phyloP scores from a whole-genome alignment of 2,329 filamentous ascomycete genomes.

The Geosmithia flava region DNA sequence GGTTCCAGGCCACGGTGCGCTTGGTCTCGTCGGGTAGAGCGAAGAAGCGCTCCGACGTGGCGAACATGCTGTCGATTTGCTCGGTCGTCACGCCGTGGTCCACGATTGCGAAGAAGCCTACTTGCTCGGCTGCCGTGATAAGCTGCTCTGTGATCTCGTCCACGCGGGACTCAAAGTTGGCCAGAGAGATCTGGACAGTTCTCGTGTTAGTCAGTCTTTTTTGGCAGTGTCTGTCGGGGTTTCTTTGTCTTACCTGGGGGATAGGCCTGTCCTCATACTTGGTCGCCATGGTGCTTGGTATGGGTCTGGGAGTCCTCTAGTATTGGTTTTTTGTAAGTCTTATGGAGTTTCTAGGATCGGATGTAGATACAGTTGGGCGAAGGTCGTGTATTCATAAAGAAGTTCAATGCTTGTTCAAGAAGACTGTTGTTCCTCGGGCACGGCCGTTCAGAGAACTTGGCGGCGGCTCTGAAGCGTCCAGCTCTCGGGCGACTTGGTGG shows the following conservation, averaged over 20 bases:
- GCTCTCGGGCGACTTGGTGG: background rate
- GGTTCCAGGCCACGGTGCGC: slow-evolving; percentile 38
- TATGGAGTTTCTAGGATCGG: background rate
- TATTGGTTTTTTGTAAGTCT: background rate
- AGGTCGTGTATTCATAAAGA: background rate
- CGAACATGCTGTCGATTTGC: slow-evolving; percentile 39
- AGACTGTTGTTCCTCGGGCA: background rate
- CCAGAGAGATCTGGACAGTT: slow-evolving; percentile 32
- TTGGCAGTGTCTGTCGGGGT: background rate
- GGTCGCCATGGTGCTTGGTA: background rate
- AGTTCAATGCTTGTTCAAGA: background rate
- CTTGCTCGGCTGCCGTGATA: slow-evolving; percentile 39
- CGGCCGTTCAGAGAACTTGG: background rate
- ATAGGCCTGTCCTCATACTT: background rate
- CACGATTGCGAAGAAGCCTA: slow-evolving; percentile 46
- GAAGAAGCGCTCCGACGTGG: slow-evolving; percentile 39
- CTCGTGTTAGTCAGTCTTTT: background rate
- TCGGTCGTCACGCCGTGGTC: slow-evolving; percentile 38
- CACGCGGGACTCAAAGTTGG: slow-evolving; percentile 37
- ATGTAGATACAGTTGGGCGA: background rate
- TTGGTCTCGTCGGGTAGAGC: slow-evolving; percentile 36
- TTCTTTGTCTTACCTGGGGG: background rate
- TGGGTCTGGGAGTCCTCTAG: background rate
- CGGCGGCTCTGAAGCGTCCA: too few species aligned
- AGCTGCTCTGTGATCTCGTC: slow-evolving; percentile 39